Evolutionary conservation across 768 basidiomycete species (phyloP), one percentile per base, ranked within the genome.

Genomic region (Lactarius psammicola): DNA sequence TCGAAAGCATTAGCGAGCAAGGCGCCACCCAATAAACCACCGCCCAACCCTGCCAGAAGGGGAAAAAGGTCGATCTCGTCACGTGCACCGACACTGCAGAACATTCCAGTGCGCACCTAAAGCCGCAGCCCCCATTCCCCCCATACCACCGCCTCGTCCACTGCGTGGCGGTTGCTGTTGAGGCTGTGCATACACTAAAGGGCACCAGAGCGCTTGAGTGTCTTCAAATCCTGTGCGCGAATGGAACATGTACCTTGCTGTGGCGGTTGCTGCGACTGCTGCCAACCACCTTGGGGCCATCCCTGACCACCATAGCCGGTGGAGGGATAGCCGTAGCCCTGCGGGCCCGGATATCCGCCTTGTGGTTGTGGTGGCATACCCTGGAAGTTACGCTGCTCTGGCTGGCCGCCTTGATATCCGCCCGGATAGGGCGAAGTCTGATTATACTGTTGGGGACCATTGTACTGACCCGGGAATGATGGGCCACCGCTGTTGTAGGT

Each of bases 1-100:
- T 85, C 85, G 34, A 85, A 66, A 0, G 81, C 84, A 54, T 85
- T 78, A 40, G 71, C 81, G 44, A 89, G 71, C 53, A 90, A 73
- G 3, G 77, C 76, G 64, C 89, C 89, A 44, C 84, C 88, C n/a
- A 87, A 72, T n/a, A 89, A 73, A 64, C 87, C 89, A 18, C 79
- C 88, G 71, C 83, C 88, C 20, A 34, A n/a, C n/a, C n/a, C n/a
- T n/a, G 17, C 34, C 31, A 55, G 30, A 58, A n/a, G 53, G 53
- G 30, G 30, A 46, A 33, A 26, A 26, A 9, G 10, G 40, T 23
- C 23, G 46, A 56, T 28, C 57, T 6, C 10, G 42, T 34, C 33
- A 40, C 26, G 36, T 23, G 28, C 10, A 23, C 28, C 10, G 38
- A 31, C 51, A 42, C 46, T 17, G n/a, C 5, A 40, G n/a, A n/a